Base-by-base conservation (phyloP, 352 stramenopile species). In the Pythium catenulatum region DNA sequence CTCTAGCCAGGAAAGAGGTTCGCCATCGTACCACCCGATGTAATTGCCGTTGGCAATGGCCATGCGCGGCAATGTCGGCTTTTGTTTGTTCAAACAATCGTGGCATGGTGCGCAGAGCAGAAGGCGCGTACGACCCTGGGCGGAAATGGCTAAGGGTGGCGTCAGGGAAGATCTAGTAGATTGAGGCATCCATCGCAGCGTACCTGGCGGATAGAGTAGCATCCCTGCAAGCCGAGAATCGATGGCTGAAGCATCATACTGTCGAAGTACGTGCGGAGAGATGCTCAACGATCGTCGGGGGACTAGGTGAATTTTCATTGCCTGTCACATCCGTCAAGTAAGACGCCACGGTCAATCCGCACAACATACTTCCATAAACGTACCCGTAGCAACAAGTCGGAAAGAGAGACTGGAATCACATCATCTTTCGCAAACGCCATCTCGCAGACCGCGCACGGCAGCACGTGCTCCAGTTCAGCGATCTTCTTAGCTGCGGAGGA, bases 41-140 rank as follows among this genome's bases (percentile, higher is more conserved):
- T n/a, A 74, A 30, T 74, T 74, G 21, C 65, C 65, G 39, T 74
- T 74, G 11, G 65, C 65, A 25, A 74, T 54, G 1, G 65, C 19
- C 34, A 69, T n/a, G n/a, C n/a, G n/a, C n/a, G n/a, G n/a, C n/a
- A n/a, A n/a, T n/a, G n/a, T n/a, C n/a, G n/a, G n/a, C n/a, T n/a
- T n/a, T n/a, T n/a, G n/a, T n/a, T n/a, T n/a, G n/a, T n/a, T n/a
- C n/a, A n/a, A n/a, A n/a, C n/a, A n/a, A n/a, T n/a, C n/a, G n/a
- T n/a, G n/a, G n/a, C n/a, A n/a, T n/a, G n/a, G n/a, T n/a, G n/a
- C n/a, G n/a, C n/a, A n/a, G n/a, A n/a, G n/a, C n/a, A n/a, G n/a
- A n/a, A n/a, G n/a, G n/a, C n/a, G n/a, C n/a, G n/a, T n/a, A n/a
- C n/a, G n/a, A n/a, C n/a, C n/a, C n/a, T n/a, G n/a, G n/a, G n/a